Conservation (phyloP, 2,329 filamentous ascomycete genomes). For the Periconia digitata region DNA sequence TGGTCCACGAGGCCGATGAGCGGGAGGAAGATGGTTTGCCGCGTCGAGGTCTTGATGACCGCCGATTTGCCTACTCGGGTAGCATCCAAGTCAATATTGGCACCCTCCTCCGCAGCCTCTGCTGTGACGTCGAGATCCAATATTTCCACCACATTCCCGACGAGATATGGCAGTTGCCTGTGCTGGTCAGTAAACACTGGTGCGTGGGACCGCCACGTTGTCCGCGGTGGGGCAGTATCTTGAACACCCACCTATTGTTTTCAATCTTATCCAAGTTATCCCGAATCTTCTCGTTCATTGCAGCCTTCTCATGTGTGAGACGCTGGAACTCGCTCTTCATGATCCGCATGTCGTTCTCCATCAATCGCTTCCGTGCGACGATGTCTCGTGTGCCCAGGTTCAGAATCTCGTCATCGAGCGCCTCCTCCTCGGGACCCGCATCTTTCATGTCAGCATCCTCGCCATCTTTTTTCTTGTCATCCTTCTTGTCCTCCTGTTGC, state of each 20-base stretch:
- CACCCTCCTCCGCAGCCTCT: slow-evolving; percentile 94
- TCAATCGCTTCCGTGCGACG: slow-evolving; percentile 80
- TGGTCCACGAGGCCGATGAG: slow-evolving; percentile 96
- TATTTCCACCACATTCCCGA: slow-evolving; percentile 97
- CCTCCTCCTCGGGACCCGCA: slow-evolving; percentile 66
- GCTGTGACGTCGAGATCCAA: slow-evolving; percentile 94
- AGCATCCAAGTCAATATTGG: slow-evolving; percentile 97
- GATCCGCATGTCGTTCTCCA: slow-evolving; percentile 97
- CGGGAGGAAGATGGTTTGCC: slow-evolving; percentile 97
- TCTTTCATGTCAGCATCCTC: slow-evolving; percentile 93
- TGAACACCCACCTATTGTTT: slow-evolving; percentile 80
- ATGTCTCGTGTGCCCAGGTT: slow-evolving; percentile 94
- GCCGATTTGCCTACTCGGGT: slow-evolving; percentile 96
- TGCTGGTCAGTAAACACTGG: slow-evolving; percentile 8
- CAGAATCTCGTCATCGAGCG: slow-evolving; percentile 91
- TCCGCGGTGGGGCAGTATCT: not conserved
- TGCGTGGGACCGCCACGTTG: not conserved
- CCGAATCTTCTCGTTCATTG: slow-evolving; percentile 99
- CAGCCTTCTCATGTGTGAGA: slow-evolving; percentile 89
- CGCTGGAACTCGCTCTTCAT: slow-evolving; percentile 98
- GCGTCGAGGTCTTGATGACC: slow-evolving; percentile 98
- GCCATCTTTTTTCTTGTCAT: slow-evolving; percentile 60
- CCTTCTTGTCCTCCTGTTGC: slow-evolving; percentile 68
- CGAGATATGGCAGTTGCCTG: slow-evolving; percentile 96
- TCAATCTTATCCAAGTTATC: slow-evolving; percentile 99